Percentiles rank a stretch among this genome's conserved stretches.
Conservation (phyloP, 257 asterid genomes). For the Capsicum baccatum region DNA sequence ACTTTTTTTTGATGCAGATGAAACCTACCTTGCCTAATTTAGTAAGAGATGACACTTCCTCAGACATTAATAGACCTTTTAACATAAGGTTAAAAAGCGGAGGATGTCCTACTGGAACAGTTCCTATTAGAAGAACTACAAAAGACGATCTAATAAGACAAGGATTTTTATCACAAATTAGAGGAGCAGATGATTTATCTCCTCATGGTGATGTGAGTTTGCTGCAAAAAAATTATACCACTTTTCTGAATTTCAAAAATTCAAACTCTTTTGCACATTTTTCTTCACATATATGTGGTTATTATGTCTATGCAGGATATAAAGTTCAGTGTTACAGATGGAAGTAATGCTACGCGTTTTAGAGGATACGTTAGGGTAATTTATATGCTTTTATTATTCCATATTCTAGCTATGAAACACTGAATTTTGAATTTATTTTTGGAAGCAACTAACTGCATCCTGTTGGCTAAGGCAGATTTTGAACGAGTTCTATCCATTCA, state of each 20-base stretch:
- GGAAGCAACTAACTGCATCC: too few species aligned
- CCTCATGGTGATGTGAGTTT: neutral
- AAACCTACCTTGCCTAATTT: neutral
- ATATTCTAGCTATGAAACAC: too few species aligned
- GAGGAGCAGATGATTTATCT: neutral
- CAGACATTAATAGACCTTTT: neutral
- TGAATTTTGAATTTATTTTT: too few species aligned
- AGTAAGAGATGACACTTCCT: neutral
- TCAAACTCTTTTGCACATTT: neutral
- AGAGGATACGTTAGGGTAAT: neutral
- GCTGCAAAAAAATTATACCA: neutral
- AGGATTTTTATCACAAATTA: neutral
- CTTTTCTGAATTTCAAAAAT: neutral
- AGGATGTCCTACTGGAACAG: neutral
- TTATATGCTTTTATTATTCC: neutral
- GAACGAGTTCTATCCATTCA: too few species aligned
- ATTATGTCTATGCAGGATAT: neutral
- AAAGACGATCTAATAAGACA: neutral
- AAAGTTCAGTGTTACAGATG: neutral
- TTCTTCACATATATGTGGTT: neutral
- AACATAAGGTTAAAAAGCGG: neutral
- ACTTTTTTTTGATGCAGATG: neutral
- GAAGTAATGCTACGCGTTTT: neutral
- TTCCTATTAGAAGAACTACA: neutral
- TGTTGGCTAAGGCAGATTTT: too few species aligned